Base-by-base conservation (phyloP, 352 stramenopile species). In the Phytophthora aleatoria region DNA sequence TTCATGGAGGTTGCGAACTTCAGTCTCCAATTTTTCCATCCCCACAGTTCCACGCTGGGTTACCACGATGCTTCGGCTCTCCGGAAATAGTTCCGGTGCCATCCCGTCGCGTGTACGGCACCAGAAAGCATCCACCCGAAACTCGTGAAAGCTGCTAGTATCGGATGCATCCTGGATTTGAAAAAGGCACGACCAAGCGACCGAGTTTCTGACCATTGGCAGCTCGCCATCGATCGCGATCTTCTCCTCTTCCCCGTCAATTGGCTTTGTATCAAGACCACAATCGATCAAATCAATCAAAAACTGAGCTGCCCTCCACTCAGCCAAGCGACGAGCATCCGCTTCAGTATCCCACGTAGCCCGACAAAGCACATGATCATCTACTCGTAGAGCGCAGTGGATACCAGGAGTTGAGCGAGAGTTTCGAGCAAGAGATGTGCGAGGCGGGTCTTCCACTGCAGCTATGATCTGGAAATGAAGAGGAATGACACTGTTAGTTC, bases 271-370 rank as follows among this genome's bases (percentile, higher is more conserved):
- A 50, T 87, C 72, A 35, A 92, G 68, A 3, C 77, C 83, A 41
- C 68, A 79, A 59, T 94, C 81, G 42, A 94, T 91, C 44, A 94
- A 62, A 61, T 92, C 77, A 47, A 79, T 61, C 5, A 92, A 63
- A 67, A 90, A 94, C n/a, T 85, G 79, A 6, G 76, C 74, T 24
- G 76, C 71, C 41, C 61, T 64, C 47, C 69, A 86, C 26, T 84
- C 84, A 3, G 73, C 85, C n/a, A 89, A 59, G 2, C 66, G 54
- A 31, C 73, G 69, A 9, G 76, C 81, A 0, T 90, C 83, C 13
- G 61, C 59, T 60, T 94, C 79, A 28, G 69, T 75, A 6, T 74
- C 70, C 36, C 76, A 83, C 1, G 74, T 71, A 28, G 85, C 83
- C 24, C 83, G 71, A 51, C 76, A 91, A 24, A 84, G 55, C 0